Evolutionary conservation across 139 green algal species (phyloP), one percentile per base, ranked within the genome.

Genomic region (Micromonas pusilla): DNA sequence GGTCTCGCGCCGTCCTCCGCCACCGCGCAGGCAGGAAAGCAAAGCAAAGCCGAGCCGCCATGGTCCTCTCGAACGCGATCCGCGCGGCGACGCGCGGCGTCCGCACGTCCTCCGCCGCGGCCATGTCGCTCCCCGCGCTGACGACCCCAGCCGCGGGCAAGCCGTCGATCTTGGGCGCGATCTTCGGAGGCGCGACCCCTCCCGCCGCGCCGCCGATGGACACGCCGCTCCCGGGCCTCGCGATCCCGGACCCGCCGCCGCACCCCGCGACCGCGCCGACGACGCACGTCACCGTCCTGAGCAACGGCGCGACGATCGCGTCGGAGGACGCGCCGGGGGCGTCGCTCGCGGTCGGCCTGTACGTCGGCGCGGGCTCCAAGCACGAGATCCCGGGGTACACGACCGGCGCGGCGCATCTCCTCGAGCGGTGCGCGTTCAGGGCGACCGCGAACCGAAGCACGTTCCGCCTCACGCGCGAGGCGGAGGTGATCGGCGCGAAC

Each of bases 351-450:
- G 74, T 98, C 25, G 94, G 94, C 34, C 54, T 97, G 4, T 98
- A 97, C 81, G 85, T 97, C 3, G 88, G 97, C 79, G 84, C 83
- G 2, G 94, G 94, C 31, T 86, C 76, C 82, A 73, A 82, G 76
- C 79, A 86, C 64, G 85, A 89, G 72, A 66, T 5, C 33, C 30
- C 39, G 34, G 16, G 13, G n/a, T 82, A 64, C 33, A 71, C n/a
- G 52, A 36, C 86, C 88, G 92, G 92, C n/a, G 81, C 74, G 23
- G 93, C 89, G 6, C 92, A 97, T 52, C 57, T 98, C 73, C 80
- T 98, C 66, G 94, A 98, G 78, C 93, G 92, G 79, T 88, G 97
- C 83, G 92, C 93, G 2, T 98, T 97, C 79, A 97, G 96, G 77
- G 81, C 86, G 80, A 97, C 92, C 1, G 73, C 57, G 33, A 89